These are phyloP conservation scores for Gaultheria prostrata DNA, from an alignment of 148 eudicot genomes.

Conservation along the genomic window DNA sequence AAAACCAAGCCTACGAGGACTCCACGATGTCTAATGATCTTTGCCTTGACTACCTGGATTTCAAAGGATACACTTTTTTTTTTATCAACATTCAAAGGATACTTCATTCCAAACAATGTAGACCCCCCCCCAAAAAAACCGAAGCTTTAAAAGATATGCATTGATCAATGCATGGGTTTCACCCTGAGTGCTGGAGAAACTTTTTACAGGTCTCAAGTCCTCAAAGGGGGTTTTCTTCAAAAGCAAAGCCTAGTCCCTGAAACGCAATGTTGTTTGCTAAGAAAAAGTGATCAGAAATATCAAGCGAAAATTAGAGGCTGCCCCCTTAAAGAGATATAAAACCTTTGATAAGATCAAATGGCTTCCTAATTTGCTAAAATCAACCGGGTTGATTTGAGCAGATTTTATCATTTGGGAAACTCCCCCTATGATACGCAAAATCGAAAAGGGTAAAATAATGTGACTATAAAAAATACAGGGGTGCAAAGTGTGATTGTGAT, in stretches of 20 bases:
- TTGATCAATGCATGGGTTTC: background rate
- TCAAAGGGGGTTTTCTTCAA: background rate
- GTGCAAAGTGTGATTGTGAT: too few relatives aligned
- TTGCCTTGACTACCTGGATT: background rate
- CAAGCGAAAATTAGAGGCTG: too few relatives aligned
- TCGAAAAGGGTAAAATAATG: too few relatives aligned
- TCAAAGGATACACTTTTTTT: background rate
- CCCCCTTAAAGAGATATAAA: too few relatives aligned
- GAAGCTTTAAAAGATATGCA: background rate
- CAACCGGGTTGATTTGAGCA: too few relatives aligned
- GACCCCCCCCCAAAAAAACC: background rate
- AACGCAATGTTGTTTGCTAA: background rate
- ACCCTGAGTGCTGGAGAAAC: background rate
- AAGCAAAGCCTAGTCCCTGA: background rate
- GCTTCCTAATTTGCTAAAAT: too few relatives aligned
- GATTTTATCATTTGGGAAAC: too few relatives aligned
- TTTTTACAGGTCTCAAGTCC: background rate
- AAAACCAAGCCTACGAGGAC: background rate
- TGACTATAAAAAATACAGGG: too few relatives aligned
- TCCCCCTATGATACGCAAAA: too few relatives aligned
- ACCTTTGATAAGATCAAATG: too few relatives aligned
- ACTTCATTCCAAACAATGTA: background rate
- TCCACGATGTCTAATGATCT: background rate
- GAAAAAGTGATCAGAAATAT: background rate
- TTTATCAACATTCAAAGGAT: background rate